A percentile compares a stretch with the other conserved stretches of the same genome.
Evolutionary conservation across 2,329 filamentous ascomycete species (phyloP).

Genomic region (Alternaria incomplexa): DNA sequence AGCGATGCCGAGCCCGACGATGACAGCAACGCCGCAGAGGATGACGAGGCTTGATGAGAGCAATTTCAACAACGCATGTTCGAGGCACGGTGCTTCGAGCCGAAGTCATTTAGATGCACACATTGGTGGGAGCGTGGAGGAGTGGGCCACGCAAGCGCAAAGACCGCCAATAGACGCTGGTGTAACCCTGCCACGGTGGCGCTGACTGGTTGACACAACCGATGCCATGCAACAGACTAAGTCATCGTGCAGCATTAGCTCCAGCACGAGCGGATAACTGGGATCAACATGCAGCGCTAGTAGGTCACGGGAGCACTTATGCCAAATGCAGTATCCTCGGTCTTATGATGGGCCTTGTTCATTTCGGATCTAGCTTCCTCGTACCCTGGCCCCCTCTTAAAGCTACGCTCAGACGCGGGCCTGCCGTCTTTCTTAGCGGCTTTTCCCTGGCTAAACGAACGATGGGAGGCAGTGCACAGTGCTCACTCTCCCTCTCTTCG

Average conservation of each 20-base stretch:
- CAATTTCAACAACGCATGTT: constrained; percentile 19
- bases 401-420: constrained; percentile 21
- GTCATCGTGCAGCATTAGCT: constrained; percentile 16
- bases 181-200: constrained; percentile 18
- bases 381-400: constrained; percentile 24
- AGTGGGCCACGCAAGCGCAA: constrained; percentile 25
- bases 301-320: constrained; percentile 13
- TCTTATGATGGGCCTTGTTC: background rate
- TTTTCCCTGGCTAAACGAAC: constrained; percentile 10
- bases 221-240: constrained; percentile 16
- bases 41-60: constrained; percentile 18
- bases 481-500: background rate
- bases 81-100: constrained; percentile 22
- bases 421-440: constrained; percentile 24
- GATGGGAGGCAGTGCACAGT: constrained; percentile 4
- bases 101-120: constrained; percentile 5
- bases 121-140: constrained; percentile 14
- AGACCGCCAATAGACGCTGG: constrained; percentile 33
- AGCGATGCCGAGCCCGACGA: constrained; percentile 22
- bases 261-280: background rate
- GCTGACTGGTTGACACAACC: constrained; percentile 26
- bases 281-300: constrained; percentile 19
- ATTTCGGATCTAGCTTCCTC: constrained; percentile 4
- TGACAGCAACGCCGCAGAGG: constrained; percentile 13
- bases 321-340: background rate